These are phyloP conservation scores for Tolypocladium tropicale DNA, from an alignment of 2,329 filamentous ascomycete genomes.

Conservation along the genomic window DNA sequence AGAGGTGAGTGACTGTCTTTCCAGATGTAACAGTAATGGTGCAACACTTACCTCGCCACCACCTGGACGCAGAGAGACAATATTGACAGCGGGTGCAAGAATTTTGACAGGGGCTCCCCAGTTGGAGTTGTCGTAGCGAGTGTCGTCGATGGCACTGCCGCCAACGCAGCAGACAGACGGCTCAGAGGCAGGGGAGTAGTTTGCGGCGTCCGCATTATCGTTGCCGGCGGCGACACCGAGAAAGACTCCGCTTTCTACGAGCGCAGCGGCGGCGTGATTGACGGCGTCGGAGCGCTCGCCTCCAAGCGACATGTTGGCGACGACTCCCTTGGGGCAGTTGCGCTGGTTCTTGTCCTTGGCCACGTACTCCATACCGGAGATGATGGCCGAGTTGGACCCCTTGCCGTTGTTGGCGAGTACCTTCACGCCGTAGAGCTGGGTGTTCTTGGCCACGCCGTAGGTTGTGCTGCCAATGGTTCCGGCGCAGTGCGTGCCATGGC, in stretches of 20 bases:
- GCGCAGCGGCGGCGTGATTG: slow-evolving; percentile 33
- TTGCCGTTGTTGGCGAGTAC: slow-evolving; percentile 22
- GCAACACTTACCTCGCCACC: slow-evolving; percentile 19
- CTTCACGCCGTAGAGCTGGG: slow-evolving; percentile 26
- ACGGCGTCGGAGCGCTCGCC: slow-evolving; percentile 28
- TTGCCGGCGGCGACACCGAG: slow-evolving; percentile 43
- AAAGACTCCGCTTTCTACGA: slow-evolving; percentile 32
- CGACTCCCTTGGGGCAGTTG: slow-evolving; percentile 27
- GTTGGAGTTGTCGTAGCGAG: slow-evolving; percentile 33
- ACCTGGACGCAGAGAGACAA: slow-evolving; percentile 34
- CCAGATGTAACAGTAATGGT: no score
- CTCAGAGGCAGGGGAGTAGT: slow-evolving; percentile 30
- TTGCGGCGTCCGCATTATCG: slow-evolving; percentile 26
- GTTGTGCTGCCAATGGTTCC: slow-evolving; percentile 23
- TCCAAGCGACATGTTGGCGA: slow-evolving; percentile 42
- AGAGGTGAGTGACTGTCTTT: no score
- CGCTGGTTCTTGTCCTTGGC: slow-evolving; percentile 20
- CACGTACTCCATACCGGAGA: slow-evolving; percentile 30
- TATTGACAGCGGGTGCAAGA: slow-evolving; percentile 30
- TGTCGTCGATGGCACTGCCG: slow-evolving; percentile 24
- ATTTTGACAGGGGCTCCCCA: slow-evolving; percentile 34
- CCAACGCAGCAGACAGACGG: slow-evolving; percentile 36
- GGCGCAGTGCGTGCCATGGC: slow-evolving; percentile 27
- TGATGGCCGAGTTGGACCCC: slow-evolving; percentile 24
- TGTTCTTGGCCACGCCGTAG: slow-evolving; percentile 29